Evolutionary conservation across 2,329 filamentous ascomycete genomes (phyloP), one percentile per base, ranked within the genome.

Genomic region (Arthrobotrys sphaeroides): DNA sequence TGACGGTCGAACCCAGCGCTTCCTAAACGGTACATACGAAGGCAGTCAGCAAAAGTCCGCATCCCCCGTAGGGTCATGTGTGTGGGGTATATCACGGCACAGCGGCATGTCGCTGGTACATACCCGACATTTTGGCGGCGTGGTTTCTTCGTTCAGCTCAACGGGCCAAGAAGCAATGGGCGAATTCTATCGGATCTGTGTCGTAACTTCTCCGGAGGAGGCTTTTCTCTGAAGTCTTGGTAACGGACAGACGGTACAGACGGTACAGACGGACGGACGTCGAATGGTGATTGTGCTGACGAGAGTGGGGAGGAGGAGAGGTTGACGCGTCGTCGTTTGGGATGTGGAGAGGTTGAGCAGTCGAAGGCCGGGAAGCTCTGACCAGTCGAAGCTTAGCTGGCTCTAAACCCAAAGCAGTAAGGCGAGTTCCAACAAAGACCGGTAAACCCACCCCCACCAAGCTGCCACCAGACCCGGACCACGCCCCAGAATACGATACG

Each of bases 1-100:
- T 99, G 95, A 87, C 95, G 90, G 85, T 99, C 95, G 85, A 96
- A 98, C 82, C 93, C 94, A 84, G 92, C 90, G 85, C 89, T 91
- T 84, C 90, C 90, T 93, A 81, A 38, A 33, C 81, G 77, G 26
- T 57, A 51, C 26, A 31, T 13, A 16, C 43, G 51, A 45, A 42
- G 36, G 10, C 20, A 55, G 51, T 74, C 61, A 74, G 70, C 36
- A 20, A 68, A 51, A 36, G 5, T 60, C 47, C 18, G 24, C 16
- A 60, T 26, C 16, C 36, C 31, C 31, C 42, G 16, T 42, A 55
- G 22, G 31, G 47, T 59, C 57, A 51, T 45, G 55, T 51, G 53
- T 45, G 45, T 31, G 47, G 36, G 40, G 18, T 36, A 20, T 57
- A 43, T 51, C 40, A 74, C 24, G 26, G 47, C 40, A 66, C 2